Evolutionary conservation across 2,329 filamentous ascomycete genomes (phyloP).

Genomic region (Sporothrix mexicana): DNA sequence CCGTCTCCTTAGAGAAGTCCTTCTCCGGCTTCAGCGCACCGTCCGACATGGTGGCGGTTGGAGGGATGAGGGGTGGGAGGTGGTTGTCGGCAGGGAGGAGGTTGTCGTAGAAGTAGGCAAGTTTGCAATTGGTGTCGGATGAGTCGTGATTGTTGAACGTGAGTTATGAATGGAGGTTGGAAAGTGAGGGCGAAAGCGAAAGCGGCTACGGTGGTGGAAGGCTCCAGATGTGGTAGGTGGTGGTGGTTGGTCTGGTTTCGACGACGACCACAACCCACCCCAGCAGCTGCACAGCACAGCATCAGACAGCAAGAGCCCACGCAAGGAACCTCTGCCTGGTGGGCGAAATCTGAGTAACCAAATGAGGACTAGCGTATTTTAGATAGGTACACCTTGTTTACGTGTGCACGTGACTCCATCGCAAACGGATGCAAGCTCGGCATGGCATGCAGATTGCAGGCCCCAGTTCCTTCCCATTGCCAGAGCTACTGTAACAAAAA

Average conservation of each 20-base stretch:
- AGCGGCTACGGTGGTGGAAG: background rate
- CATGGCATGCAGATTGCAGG: too few relatives aligned
- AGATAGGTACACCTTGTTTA: background rate
- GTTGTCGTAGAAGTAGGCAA: background rate
- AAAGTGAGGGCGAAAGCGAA: background rate
- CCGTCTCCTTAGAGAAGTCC: slow-evolving; percentile 97
- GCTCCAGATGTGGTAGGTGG: background rate
- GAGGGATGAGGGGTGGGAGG: background rate
- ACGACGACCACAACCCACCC: slow-evolving; percentile 11
- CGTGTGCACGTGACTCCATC: slow-evolving; percentile 27
- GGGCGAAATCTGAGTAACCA: background rate
- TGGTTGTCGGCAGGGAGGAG: background rate
- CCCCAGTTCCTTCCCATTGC: slow-evolving; percentile 18
- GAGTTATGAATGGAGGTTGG: background rate
- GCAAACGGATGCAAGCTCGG: background rate
- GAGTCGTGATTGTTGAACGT: background rate
- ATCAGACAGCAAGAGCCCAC: slow-evolving; percentile 31
- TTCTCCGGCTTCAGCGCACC: slow-evolving; percentile 90
- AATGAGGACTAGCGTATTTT: slow-evolving; percentile 1
- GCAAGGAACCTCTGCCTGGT: slow-evolving; percentile 35
- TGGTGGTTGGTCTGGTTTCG: slow-evolving; percentile 9
- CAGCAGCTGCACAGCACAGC: slow-evolving; percentile 5
- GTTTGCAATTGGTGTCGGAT: background rate
- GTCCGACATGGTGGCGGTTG: slow-evolving; percentile 73
- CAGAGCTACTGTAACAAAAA: too few relatives aligned